These are phyloP conservation scores for Wallacemonas sp. DNA, from an alignment of 208 protist species.

Conservation along the genomic window DNA sequence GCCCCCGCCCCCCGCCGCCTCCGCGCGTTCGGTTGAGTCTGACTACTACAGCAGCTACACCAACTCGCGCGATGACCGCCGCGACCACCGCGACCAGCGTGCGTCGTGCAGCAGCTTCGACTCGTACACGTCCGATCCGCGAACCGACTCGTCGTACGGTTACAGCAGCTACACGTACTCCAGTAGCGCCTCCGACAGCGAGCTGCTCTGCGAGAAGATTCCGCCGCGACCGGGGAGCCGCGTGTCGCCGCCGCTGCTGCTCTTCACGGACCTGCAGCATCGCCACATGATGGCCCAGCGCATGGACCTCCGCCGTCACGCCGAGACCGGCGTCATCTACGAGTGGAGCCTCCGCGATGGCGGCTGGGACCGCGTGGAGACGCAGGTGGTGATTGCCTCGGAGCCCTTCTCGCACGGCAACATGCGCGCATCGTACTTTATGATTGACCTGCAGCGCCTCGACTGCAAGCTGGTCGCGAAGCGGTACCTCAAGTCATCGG, in stretches of 20 bases:
- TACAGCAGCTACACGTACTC: conserved; percentile 22
- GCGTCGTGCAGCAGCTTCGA: conserved; percentile 33
- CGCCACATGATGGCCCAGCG: conserved; percentile 35
- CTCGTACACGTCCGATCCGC: conserved; percentile 21
- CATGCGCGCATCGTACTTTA: conserved; percentile 85
- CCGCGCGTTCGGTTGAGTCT: not conserved
- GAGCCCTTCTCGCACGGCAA: conserved; percentile 75
- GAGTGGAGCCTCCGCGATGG: conserved; percentile 73
- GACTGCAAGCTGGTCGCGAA: conserved; percentile 75
- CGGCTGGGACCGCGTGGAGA: conserved; percentile 60
- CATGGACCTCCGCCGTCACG: conserved; percentile 37
- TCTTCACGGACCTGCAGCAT: conserved; percentile 61
- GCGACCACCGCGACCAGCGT: conserved; percentile 10
- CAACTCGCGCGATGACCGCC: not conserved
- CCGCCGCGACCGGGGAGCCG: conserved; percentile 54
- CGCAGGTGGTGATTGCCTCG: conserved; percentile 59
- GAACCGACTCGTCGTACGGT: conserved; percentile 27
- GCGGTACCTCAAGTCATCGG: conserved; percentile 65
- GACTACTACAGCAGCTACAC: conserved; percentile 10
- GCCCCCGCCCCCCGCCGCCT: not conserved
- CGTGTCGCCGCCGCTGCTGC: conserved; percentile 32
- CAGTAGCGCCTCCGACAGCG: conserved; percentile 16
- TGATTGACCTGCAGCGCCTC: conserved; percentile 73
- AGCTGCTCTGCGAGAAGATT: conserved; percentile 34
- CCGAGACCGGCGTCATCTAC: conserved; percentile 64